phyloP scores from a whole-genome alignment of 441 rosid species.

The Bruguiera hainesii region DNA sequence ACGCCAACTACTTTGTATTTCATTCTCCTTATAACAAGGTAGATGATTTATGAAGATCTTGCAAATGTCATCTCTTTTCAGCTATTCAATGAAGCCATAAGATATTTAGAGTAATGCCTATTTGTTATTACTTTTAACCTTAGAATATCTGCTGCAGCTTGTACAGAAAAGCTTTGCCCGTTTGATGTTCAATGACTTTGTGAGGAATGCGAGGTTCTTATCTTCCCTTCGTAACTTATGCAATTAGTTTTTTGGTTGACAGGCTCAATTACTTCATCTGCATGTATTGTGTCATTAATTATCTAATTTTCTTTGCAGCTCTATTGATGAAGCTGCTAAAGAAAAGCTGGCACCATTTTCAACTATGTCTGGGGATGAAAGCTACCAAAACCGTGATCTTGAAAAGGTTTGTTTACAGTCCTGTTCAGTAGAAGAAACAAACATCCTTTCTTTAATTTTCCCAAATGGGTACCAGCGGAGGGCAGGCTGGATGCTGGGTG shows the following conservation, averaged over 20 bases:
- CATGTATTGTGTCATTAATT: conserved; percentile 20
- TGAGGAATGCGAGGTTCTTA: conserved; percentile 70
- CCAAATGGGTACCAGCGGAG: not conserved
- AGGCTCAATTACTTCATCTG: not conserved
- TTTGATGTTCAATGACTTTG: conserved; percentile 71
- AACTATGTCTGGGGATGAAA: conserved; percentile 69
- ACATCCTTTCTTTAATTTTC: not conserved
- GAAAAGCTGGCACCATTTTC: conserved; percentile 85
- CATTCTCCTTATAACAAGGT: conserved; percentile 99
- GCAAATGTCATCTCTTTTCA: conserved; percentile 2
- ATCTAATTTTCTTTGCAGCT: conserved; percentile 39
- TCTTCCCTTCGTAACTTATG: not conserved
- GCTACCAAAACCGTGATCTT: conserved; percentile 94
- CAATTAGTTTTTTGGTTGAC: not conserved
- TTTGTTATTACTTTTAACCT: conserved; percentile 1
- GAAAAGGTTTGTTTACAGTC: conserved; percentile 62
- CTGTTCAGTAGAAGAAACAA: not conserved
- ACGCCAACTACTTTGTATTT: conserved; percentile 79
- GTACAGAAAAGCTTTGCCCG: conserved; percentile 99
- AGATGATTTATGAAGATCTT: conserved; percentile 7
- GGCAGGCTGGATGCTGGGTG: not conserved
- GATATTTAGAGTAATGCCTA: no score
- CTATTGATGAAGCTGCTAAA: conserved; percentile 65
- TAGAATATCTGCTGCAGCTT: conserved; percentile 53
- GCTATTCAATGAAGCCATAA: not conserved